Base-by-base conservation (phyloP, 2,329 filamentous ascomycete genomes). In the Diaporthe sp. region DNA sequence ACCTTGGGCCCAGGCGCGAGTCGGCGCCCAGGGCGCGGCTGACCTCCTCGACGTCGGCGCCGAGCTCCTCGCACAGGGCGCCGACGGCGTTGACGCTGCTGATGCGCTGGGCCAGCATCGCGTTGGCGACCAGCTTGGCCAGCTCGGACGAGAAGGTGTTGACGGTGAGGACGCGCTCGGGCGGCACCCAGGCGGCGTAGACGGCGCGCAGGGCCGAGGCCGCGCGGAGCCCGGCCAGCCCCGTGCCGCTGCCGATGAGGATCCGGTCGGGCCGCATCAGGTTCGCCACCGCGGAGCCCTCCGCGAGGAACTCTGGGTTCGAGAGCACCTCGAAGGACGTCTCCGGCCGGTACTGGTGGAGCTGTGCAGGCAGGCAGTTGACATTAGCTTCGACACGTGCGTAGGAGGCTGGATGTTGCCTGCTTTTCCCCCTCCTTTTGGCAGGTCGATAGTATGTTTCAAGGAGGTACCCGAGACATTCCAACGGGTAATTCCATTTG, bases 301-400 rank as follows among this genome's bases (percentile, higher is more conserved):
- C 91, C 12, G 91, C 89, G 8, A 93, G 84, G 79, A 92, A 93
- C 79, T 93, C 91, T 0, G 91, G 91, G 79, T 92, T 93, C 12
- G 90, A 92, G 2, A 92, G 85, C 44, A 93, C 87, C 76, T 92
- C 89, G 79, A 92, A 92, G 22, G 82, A 82, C 10, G 87, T 82
- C 22, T 86, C 84, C 1, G 88, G 88, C 9, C 85, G 85, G 65
- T 84, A 60, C 60, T 81, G 80, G 10, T 72, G 78, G 15, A 81
- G 79, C 80, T 81, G 68, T 70, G 31, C n/a, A 37, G 31, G 28
- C 9, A 19, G 37, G 57, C 9, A 7, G 12, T 15, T 42, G 6
- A 25, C 22, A 57, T 71, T 4, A 44, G 72, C 75, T 77, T 42
- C 77, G 51, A 31, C 44, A 42, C 61, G 44, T 73, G 71, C 44